Evolutionary conservation across 768 basidiomycete genomes (phyloP).

Genomic region (Naganishia kalamii): DNA sequence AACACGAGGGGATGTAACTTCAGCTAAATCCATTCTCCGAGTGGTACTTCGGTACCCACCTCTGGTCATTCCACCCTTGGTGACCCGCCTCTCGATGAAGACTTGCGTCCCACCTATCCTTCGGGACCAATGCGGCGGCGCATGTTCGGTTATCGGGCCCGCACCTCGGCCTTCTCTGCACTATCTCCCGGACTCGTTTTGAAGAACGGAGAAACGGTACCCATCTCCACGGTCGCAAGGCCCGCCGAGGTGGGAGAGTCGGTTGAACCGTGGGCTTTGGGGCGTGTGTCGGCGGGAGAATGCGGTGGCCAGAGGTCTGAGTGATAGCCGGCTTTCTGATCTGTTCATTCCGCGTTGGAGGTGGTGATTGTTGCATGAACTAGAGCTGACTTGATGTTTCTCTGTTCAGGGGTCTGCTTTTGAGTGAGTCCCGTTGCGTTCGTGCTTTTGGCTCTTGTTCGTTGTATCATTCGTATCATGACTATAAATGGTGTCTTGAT

Average conservation of each 20-base stretch:
- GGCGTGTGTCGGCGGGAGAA: not conserved
- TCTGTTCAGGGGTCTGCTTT: not conserved
- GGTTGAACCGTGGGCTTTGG: conserved; percentile 13
- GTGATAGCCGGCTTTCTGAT: conserved; percentile 19
- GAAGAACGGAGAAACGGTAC: conserved; percentile 13
- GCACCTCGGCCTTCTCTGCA: conserved; percentile 4
- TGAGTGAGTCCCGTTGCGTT: too few relatives aligned
- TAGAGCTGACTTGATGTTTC: not conserved
- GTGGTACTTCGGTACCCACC: conserved; percentile 16
- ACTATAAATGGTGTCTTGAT: too few relatives aligned
- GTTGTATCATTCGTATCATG: too few relatives aligned
- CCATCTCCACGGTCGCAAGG: not conserved
- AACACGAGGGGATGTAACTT: conserved; percentile 15
- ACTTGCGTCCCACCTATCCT: not conserved
- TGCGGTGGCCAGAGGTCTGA: not conserved
- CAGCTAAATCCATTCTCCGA: conserved; percentile 20
- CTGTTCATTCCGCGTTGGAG: not conserved
- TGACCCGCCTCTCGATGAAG: conserved; percentile 3
- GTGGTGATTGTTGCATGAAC: not conserved
- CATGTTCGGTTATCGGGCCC: conserved; percentile 14
- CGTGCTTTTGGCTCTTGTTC: too few relatives aligned
- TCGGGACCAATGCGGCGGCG: not conserved
- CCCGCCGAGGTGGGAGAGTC: conserved; percentile 5
- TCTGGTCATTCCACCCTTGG: not conserved
- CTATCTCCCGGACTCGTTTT: conserved; percentile 14